Percentiles rank a stretch among this genome's conserved stretches.
Conservation (phyloP, 768 basidiomycete species). For the Suillus subluteus region DNA sequence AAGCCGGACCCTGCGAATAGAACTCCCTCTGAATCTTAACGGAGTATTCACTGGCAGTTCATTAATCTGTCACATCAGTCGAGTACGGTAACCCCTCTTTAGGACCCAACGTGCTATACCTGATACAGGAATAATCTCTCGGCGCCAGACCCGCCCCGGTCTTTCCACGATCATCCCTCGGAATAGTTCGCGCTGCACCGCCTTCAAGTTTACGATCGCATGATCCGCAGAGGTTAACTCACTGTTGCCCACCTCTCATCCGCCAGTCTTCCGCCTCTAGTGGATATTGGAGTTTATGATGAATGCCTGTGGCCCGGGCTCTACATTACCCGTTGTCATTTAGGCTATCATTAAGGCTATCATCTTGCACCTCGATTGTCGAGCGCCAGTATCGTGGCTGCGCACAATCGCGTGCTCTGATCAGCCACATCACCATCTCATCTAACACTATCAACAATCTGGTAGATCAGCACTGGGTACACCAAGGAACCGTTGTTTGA, state of each 20-base stretch:
- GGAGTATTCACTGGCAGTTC: neutral
- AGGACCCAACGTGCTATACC: no score
- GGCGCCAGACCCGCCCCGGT: neutral
- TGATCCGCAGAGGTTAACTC: neutral
- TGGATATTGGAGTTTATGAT: neutral
- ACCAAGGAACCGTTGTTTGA: neutral
- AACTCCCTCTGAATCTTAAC: neutral
- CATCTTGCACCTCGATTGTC: neutral
- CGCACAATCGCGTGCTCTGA: neutral
- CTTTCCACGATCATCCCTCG: neutral
- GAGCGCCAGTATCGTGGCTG: neutral
- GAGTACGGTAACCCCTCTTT: neutral
- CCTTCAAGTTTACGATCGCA: neutral
- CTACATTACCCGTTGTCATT: neutral
- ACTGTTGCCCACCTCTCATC: neutral
- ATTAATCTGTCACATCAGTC: neutral
- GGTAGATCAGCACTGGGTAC: neutral
- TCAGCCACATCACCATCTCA: neutral
- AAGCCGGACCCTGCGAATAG: conserved; percentile 1
- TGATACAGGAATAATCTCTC: neutral
- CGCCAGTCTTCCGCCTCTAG: neutral
- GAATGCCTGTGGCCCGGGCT: neutral
- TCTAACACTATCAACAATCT: conserved; percentile 3
- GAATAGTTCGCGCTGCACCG: neutral
- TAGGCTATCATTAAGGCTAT: neutral